phyloP scores from a whole-genome alignment of 768 basidiomycete species.

The Hericium erinaceus region DNA sequence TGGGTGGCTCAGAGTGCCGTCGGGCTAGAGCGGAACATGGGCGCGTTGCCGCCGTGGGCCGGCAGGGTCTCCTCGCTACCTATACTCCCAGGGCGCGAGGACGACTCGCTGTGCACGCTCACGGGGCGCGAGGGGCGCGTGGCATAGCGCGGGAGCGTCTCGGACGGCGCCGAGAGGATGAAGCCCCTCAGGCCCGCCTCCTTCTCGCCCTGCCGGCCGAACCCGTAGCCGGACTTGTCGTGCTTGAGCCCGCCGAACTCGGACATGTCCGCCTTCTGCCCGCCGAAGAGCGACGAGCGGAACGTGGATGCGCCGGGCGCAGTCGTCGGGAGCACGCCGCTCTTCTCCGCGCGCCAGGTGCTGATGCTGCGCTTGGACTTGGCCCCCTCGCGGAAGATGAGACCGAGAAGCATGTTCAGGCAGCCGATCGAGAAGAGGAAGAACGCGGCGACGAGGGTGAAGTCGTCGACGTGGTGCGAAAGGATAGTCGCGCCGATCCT shows the following conservation, averaged over 20 bases:
- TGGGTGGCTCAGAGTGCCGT: neutral
- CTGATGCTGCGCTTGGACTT: slow-evolving; percentile 55
- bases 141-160: slow-evolving; percentile 1
- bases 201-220: slow-evolving; percentile 72
- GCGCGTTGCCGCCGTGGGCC: neutral
- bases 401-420: slow-evolving; percentile 71
- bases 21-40: neutral
- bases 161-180: slow-evolving; percentile 1
- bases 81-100: too few species aligned
- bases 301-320: slow-evolving; percentile 21
- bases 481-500: slow-evolving; percentile 43
- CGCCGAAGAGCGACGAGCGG: slow-evolving; percentile 16
- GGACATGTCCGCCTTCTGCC: slow-evolving; percentile 3
- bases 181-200: slow-evolving; percentile 45
- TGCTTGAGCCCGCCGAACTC: slow-evolving; percentile 12
- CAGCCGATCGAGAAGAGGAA: slow-evolving; percentile 90
- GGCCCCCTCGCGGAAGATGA: slow-evolving; percentile 58
- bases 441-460: slow-evolving; percentile 86
- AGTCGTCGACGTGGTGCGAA: slow-evolving; percentile 65
- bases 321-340: slow-evolving; percentile 41
- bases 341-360: slow-evolving; percentile 47
- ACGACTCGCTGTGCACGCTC: neutral
- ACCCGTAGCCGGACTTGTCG: slow-evolving; percentile 49
- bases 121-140: neutral
- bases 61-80: neutral